A percentile compares a stretch with the other conserved stretches of the same genome.
phyloP scores from a whole-genome alignment of 2,329 filamentous ascomycete species.

The Neofusicoccum ribis region DNA sequence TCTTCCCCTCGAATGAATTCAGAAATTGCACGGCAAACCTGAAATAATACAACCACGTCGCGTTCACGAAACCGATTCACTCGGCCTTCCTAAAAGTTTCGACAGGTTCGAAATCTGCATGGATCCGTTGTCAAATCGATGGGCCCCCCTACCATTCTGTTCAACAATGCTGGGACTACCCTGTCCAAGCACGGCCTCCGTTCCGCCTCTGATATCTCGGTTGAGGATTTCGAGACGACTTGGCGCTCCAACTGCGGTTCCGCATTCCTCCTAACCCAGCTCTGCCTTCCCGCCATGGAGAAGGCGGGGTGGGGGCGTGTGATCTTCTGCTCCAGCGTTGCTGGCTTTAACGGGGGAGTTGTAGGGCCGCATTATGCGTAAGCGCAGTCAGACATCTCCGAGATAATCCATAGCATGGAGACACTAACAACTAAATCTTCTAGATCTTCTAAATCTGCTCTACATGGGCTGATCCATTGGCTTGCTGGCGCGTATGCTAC shows the following conservation, averaged over 20 bases:
- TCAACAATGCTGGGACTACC: slow-evolving; percentile 41
- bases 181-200: slow-evolving; percentile 27
- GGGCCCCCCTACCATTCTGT: slow-evolving; percentile 42
- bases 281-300: slow-evolving; percentile 42
- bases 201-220: slow-evolving; percentile 34
- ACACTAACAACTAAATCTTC: neutral
- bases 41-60: neutral
- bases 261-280: slow-evolving; percentile 39
- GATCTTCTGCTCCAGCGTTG: slow-evolving; percentile 41
- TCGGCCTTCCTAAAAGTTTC: neutral
- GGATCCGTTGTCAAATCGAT: slow-evolving; percentile 33
- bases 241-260: slow-evolving; percentile 42
- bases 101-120: slow-evolving; percentile 36
- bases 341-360: slow-evolving; percentile 42
- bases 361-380: slow-evolving; percentile 44
- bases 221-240: slow-evolving; percentile 39
- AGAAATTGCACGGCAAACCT: neutral
- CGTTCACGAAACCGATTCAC: neutral
- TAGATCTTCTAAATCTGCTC: slow-evolving; percentile 42
- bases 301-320: slow-evolving; percentile 38
- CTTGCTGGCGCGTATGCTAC: slow-evolving; percentile 44
- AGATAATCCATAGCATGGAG: neutral
- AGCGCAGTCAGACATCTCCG: neutral
- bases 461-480: slow-evolving; percentile 51
- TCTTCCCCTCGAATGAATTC: neutral